Conservation (phyloP, 2,329 filamentous ascomycete species). For the Eurotiales sp. region DNA sequence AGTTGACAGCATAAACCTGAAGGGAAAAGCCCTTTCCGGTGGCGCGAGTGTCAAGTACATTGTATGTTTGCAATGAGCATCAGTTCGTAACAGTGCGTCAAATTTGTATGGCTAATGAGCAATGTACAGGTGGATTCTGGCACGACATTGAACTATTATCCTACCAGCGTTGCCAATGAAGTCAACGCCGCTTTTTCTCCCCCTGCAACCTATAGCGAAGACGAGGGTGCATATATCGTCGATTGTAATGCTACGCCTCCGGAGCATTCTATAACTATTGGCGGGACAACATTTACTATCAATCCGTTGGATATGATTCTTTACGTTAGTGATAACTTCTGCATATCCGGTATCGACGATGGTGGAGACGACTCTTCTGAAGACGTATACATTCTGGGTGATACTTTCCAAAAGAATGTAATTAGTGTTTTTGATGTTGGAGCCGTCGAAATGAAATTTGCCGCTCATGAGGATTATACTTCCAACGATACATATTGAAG, state of each 20-base stretch:
- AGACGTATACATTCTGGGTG: slow-evolving; percentile 40
- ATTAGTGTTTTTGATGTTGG: slow-evolving; percentile 51
- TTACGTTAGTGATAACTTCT: slow-evolving; percentile 18
- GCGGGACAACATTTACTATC: slow-evolving; percentile 30
- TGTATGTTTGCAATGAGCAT: too few relatives aligned
- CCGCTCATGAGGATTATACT: slow-evolving; percentile 20
- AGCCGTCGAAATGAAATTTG: slow-evolving; percentile 46
- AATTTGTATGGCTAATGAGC: too few relatives aligned
- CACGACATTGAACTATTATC: slow-evolving; percentile 37
- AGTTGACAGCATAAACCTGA: slow-evolving; percentile 17
- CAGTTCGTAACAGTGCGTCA: too few relatives aligned
- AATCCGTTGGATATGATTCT: slow-evolving; percentile 30
- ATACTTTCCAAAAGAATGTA: slow-evolving; percentile 49
- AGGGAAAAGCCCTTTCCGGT: slow-evolving; percentile 13
- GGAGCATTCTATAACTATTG: slow-evolving; percentile 3
- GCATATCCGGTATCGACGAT: slow-evolving; percentile 25
- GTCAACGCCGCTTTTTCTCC: slow-evolving; percentile 44
- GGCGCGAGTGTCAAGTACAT: slow-evolving; percentile 16
- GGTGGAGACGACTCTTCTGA: slow-evolving; percentile 26
- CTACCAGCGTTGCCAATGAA: slow-evolving; percentile 33
- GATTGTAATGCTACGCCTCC: slow-evolving; percentile 3
- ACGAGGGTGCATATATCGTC: slow-evolving; percentile 27
- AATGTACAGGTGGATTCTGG: slow-evolving; percentile 24
- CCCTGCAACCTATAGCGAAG: slow-evolving; percentile 32
- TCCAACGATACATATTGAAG: slow-evolving; percentile 17